phyloP scores from a whole-genome alignment of 148 eudicot genomes.

The Fagopyrum esculentum region DNA sequence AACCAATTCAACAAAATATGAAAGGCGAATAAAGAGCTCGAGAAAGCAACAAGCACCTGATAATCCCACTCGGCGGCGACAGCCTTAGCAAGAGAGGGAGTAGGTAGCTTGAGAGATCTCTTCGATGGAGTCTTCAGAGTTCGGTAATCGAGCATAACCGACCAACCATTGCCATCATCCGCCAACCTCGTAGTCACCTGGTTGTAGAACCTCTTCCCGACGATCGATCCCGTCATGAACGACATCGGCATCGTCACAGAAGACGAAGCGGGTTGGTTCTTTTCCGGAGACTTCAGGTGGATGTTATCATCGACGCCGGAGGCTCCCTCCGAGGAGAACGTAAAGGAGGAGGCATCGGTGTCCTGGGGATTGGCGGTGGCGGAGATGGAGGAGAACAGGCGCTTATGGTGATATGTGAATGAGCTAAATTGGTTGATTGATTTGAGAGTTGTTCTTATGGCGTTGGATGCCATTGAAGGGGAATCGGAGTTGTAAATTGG shows the following conservation, averaged over 20 bases:
- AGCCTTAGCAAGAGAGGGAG: constrained; percentile 62
- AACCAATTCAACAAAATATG: neutral
- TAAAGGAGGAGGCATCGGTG: constrained; percentile 31
- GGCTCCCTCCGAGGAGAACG: constrained; percentile 30
- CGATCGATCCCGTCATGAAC: constrained; percentile 86
- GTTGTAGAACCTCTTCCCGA: constrained; percentile 75
- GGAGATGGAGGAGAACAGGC: constrained; percentile 20
- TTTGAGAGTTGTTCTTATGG: constrained; percentile 29
- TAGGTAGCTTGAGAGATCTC: constrained; percentile 67
- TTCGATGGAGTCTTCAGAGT: constrained; percentile 79
- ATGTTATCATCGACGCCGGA: constrained; percentile 21
- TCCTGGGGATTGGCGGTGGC: constrained; percentile 29
- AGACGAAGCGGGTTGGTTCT: constrained; percentile 20
- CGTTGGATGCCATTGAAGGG: constrained; percentile 24
- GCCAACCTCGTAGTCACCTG: constrained; percentile 65
- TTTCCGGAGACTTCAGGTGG: constrained; percentile 29
- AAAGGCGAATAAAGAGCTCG: neutral
- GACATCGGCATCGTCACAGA: constrained; percentile 87
- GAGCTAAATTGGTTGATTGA: constrained; percentile 28
- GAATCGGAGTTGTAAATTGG: neutral
- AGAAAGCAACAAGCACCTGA: constrained; percentile 40
- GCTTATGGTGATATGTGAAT: constrained; percentile 17
- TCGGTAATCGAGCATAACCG: constrained; percentile 84
- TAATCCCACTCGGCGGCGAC: constrained; percentile 96
- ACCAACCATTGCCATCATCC: constrained; percentile 82